Percentiles rank a stretch among this genome's conserved stretches.
These are phyloP conservation scores for Ceratopteris richardii DNA, from an alignment of 75 land plant species.

Conservation along the genomic window DNA sequence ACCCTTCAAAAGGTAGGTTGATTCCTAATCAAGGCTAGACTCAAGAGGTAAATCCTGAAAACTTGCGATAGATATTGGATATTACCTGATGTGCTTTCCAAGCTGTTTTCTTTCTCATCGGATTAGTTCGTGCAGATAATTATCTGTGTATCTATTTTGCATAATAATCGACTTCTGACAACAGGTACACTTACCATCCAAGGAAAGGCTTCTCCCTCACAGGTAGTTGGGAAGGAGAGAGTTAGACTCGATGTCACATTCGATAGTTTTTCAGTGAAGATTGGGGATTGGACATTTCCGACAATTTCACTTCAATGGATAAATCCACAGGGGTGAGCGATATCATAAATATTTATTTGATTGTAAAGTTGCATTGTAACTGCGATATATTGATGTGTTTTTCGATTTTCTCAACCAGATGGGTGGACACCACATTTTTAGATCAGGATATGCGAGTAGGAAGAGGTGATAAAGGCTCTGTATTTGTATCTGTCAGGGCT, in stretches of 20 bases:
- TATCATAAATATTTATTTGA: neutral
- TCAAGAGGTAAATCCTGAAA: too few species aligned
- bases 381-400: neutral
- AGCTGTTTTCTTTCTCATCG: too few species aligned
- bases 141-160: too few species aligned
- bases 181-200: constrained; percentile 20
- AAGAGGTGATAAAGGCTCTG: constrained; percentile 43
- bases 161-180: too few species aligned
- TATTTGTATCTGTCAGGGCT: constrained; percentile 31
- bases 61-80: too few species aligned
- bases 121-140: too few species aligned
- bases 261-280: constrained; percentile 21
- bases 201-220: constrained; percentile 10
- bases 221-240: constrained; percentile 13
- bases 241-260: constrained; percentile 28
- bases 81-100: too few species aligned
- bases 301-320: constrained; percentile 22
- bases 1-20: too few species aligned
- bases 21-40: too few species aligned
- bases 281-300: constrained; percentile 20
- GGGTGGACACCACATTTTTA: constrained; percentile 40
- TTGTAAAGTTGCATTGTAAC: neutral
- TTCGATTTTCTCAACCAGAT: constrained; percentile 13
- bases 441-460: constrained; percentile 32
- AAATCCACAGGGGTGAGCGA: constrained; percentile 37